A percentile compares a stretch with the other conserved stretches of the same genome.
Evolutionary conservation across 164 flowering plant species (phyloP).

Genomic region (Brasenia schreberi): DNA sequence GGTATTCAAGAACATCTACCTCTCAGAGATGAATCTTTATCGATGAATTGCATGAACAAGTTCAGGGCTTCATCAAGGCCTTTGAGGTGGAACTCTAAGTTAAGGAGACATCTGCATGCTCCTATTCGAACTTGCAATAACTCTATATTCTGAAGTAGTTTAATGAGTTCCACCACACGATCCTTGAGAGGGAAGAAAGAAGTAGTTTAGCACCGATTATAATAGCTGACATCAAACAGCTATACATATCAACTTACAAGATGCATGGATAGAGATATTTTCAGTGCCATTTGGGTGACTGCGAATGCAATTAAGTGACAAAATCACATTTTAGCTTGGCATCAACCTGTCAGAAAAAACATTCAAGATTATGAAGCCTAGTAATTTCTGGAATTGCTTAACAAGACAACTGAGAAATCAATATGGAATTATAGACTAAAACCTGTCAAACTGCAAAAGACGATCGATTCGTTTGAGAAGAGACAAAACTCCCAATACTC

Average conservation of each 20-base stretch:
- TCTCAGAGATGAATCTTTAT: conserved; percentile 64
- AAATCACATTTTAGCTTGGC: conserved; percentile 91
- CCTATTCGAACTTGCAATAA: conserved; percentile 83
- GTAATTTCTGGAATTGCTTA: no score
- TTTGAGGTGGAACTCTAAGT: conserved; percentile 56
- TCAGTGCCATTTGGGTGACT: conserved; percentile 63
- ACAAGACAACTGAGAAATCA: background rate
- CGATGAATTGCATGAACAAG: conserved; percentile 46
- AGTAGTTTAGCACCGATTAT: background rate
- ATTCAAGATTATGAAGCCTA: background rate
- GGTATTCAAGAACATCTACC: conserved; percentile 17
- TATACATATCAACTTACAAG: conserved; percentile 33
- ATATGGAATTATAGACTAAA: background rate
- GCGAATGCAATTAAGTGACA: conserved; percentile 83
- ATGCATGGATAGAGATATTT: conserved; percentile 58
- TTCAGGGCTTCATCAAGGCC: conserved; percentile 66
- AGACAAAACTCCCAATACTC: conserved; percentile 51
- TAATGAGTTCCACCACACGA: conserved; percentile 51
- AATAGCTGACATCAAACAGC: background rate
- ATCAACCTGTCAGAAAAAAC: conserved; percentile 48
- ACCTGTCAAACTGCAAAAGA: conserved; percentile 95
- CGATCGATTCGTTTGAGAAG: conserved; percentile 92
- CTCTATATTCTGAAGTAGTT: conserved; percentile 44
- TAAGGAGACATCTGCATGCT: conserved; percentile 79
- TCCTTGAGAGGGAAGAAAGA: conserved; percentile 32